These are phyloP conservation scores for Colletotrichum costaricense DNA, from an alignment of 2,329 filamentous ascomycete species.

Conservation along the genomic window DNA sequence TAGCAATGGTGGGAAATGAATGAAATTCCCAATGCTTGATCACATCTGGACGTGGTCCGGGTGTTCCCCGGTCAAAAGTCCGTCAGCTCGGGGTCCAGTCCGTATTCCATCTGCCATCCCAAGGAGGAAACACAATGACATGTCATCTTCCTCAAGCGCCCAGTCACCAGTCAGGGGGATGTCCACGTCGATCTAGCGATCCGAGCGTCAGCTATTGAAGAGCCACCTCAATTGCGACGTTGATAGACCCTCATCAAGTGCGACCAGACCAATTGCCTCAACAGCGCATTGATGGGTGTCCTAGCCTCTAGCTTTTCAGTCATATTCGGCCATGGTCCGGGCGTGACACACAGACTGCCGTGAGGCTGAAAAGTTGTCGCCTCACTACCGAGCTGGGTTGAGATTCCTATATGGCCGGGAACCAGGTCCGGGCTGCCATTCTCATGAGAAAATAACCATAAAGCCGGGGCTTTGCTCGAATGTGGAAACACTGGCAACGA, in stretches of 20 bases:
- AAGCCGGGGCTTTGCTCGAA: not conserved
- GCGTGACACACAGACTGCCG: not conserved
- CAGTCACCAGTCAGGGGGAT: not conserved
- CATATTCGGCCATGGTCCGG: not conserved
- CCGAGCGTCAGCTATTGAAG: not conserved
- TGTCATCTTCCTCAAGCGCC: not conserved
- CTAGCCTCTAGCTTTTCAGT: not conserved
- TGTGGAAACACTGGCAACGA: not conserved
- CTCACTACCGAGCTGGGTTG: not conserved
- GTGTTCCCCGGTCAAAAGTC: not conserved
- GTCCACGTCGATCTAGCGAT: conserved; percentile 6
- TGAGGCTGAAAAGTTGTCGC: not conserved
- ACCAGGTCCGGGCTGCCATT: not conserved
- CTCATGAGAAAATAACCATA: not conserved
- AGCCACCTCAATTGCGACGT: not conserved
- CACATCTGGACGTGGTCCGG: not conserved
- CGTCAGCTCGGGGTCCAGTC: not conserved
- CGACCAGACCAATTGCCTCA: not conserved
- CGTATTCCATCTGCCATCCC: not conserved
- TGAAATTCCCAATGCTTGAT: not conserved
- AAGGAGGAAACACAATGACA: not conserved
- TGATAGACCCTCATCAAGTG: not conserved
- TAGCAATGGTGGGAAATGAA: not conserved
- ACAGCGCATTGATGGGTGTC: no score
- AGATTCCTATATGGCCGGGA: not conserved